These are phyloP conservation scores for Mitragyna speciosa DNA, from an alignment of 257 asterid genomes.

Conservation along the genomic window DNA sequence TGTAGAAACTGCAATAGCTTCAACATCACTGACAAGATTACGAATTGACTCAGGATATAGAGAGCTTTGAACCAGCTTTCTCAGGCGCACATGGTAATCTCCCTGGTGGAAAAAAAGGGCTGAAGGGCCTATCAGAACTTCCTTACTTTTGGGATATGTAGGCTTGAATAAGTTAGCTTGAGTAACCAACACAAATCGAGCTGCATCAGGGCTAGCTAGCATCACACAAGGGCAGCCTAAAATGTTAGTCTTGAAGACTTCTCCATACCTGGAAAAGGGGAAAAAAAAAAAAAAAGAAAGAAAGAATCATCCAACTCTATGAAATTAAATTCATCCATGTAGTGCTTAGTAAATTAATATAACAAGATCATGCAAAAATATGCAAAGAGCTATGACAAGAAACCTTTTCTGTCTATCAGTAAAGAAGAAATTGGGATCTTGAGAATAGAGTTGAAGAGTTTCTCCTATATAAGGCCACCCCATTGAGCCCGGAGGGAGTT, in stretches of 20 bases:
- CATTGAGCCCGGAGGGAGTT: slow-evolving; percentile 91
- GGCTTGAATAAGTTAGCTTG: slow-evolving; percentile 81
- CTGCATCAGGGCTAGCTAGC: slow-evolving; percentile 91
- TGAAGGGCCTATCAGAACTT: slow-evolving; percentile 62
- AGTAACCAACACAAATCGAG: slow-evolving; percentile 65
- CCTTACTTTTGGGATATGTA: slow-evolving; percentile 82
- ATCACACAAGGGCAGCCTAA: slow-evolving; percentile 83
- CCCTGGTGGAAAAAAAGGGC: slow-evolving; percentile 90
- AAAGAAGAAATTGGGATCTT: slow-evolving; percentile 65
- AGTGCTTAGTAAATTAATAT: not conserved
- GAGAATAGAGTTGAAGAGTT: slow-evolving; percentile 79
- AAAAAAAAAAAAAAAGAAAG: too few relatives aligned
- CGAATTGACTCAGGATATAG: slow-evolving; percentile 60
- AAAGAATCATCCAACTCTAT: not conserved
- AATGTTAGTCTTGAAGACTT: slow-evolving; percentile 73
- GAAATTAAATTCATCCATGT: not conserved
- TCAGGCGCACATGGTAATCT: slow-evolving; percentile 61
- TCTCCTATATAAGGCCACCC: slow-evolving; percentile 88
- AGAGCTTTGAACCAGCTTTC: slow-evolving; percentile 62
- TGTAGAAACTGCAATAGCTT: slow-evolving; percentile 43
- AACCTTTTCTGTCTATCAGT: slow-evolving; percentile 60
- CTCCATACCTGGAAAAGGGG: slow-evolving; percentile 70
- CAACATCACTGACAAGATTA: slow-evolving; percentile 41
- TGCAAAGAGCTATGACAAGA: not conserved
- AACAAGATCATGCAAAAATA: not conserved